Base-by-base conservation (phyloP, 1,284 basidiomycete genomes). In the Trichosporon ovoides region DNA sequence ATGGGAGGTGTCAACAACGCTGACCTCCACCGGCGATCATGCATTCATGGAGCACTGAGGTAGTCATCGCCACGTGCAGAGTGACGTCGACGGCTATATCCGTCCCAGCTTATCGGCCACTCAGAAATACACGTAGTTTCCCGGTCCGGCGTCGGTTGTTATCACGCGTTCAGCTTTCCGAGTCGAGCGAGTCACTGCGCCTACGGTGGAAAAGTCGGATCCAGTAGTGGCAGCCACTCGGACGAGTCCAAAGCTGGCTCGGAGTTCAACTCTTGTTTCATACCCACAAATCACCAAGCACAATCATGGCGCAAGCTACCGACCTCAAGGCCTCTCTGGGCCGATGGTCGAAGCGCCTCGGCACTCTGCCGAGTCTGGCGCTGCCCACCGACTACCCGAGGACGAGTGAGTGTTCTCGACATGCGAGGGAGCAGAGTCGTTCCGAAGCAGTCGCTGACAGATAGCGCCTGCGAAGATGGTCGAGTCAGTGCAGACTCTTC, bases 331-430 rank as follows among this genome's bases (percentile, higher is more conserved):
- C 60, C 58, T 66, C 68, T 59, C 66, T 79, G 37, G 64, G 71
- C 51, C 63, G 78, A 58, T 80, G 79, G 79, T 66, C 71, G 7
- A 62, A 69, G 28, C 68, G 80, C n/a, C 76, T 83, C 24, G 75
- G 74, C n/a, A 76, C 78, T 68, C 78, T 96, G 14, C 95, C 94
- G 3, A 88, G 88, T 24, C 88, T 98, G 63, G 91, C 92, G 3
- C 81, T 99, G 18, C 95, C 96, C 1, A 97, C 94, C 0, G 96
- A 98, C 78, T 98, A 98, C 74, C 95, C 96, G 2, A 81, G 94
- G 58, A 88, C 91, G 14, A 74, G 75, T 77, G 61, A 66, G 73
- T 66, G 31, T n/a, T n/a, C n/a, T n/a, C n/a, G n/a, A n/a, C n/a
- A n/a, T n/a, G n/a, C n/a, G n/a, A n/a, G n/a, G n/a, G n/a, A n/a